Percentiles rank a stretch among this genome's conserved stretches.
Conservation (phyloP, 2,329 filamentous ascomycete genomes). For the Trichoderma guizhouense region DNA sequence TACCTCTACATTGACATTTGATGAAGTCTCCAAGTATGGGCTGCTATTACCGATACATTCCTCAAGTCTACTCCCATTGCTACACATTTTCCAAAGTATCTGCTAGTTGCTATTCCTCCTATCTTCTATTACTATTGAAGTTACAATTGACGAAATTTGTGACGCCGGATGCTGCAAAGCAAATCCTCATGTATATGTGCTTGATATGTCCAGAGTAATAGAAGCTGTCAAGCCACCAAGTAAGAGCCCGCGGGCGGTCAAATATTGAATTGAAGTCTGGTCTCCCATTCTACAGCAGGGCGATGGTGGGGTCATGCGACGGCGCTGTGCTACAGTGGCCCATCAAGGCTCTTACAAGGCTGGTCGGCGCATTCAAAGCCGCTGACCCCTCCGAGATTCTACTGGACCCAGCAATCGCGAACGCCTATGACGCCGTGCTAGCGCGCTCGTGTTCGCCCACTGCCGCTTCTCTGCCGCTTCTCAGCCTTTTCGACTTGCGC, state of each 20-base stretch:
- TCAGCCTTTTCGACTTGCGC: not conserved
- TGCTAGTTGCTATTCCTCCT: too few species aligned
- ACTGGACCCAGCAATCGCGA: slow-evolving; percentile 2
- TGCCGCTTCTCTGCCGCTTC: not conserved
- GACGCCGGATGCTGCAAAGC: too few species aligned
- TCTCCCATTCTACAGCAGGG: not conserved
- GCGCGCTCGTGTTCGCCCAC: slow-evolving; percentile 5
- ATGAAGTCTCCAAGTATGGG: not conserved
- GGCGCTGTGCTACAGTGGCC: not conserved
- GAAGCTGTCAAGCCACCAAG: too few species aligned
- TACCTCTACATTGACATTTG: not conserved
- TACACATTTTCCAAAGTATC: not conserved
- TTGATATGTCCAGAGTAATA: too few species aligned
- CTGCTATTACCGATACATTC: not conserved
- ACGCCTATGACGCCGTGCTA: slow-evolving; percentile 6
- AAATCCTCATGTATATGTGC: too few species aligned
- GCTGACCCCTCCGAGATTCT: slow-evolving; percentile 1
- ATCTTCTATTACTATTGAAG: too few species aligned
- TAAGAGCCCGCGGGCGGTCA: too few species aligned
- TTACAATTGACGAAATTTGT: too few species aligned
- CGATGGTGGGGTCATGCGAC: not conserved
- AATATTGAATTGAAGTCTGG: too few species aligned
- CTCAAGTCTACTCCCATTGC: not conserved
- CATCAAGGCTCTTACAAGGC: not conserved
- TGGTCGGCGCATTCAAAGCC: not conserved